Conservation (phyloP, 371 early-diverging fungal species). For the Polyrhizophydium stewartii region DNA sequence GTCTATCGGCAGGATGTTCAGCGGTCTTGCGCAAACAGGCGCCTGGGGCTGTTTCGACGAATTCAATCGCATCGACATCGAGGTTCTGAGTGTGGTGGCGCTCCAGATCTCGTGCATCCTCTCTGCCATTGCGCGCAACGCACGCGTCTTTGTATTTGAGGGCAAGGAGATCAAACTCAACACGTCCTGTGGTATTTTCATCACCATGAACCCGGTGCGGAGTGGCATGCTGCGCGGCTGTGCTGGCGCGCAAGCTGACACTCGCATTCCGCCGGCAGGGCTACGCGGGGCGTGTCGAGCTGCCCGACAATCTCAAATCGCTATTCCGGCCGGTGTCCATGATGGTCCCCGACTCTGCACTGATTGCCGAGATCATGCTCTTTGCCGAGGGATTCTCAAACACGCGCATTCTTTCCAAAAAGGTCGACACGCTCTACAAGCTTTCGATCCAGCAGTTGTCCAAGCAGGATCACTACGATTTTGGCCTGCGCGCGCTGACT, state of each 20-base stretch:
- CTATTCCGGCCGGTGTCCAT: constrained; percentile 57
- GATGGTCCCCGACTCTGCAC: constrained; percentile 52
- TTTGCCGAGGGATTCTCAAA: constrained; percentile 58
- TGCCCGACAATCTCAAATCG: constrained; percentile 54
- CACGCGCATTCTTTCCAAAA: constrained; percentile 44
- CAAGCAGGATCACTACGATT: constrained; percentile 58
- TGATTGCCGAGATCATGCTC: constrained; percentile 57
- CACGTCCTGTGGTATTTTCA: constrained; percentile 45
- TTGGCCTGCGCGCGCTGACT: constrained; percentile 52
- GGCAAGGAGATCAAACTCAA: constrained; percentile 47
- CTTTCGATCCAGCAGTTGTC: constrained; percentile 51
- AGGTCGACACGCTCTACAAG: constrained; percentile 50
- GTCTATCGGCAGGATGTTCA: constrained; percentile 48
- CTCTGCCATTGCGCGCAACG: constrained; percentile 34
- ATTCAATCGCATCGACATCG: constrained; percentile 58
- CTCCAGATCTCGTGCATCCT: constrained; percentile 47
- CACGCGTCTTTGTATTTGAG: constrained; percentile 47
- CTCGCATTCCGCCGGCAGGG: too few relatives aligned
- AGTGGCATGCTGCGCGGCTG: too few relatives aligned
- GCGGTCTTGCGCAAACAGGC: constrained; percentile 52
- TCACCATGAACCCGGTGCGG: constrained; percentile 55
- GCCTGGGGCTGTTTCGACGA: constrained; percentile 68
- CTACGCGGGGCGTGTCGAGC: constrained; percentile 53
- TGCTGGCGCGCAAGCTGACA: too few relatives aligned
- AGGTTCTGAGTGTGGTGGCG: constrained; percentile 53